Conservation (phyloP, 2,329 filamentous ascomycete species). For the Aspergillus eucalypticola region DNA sequence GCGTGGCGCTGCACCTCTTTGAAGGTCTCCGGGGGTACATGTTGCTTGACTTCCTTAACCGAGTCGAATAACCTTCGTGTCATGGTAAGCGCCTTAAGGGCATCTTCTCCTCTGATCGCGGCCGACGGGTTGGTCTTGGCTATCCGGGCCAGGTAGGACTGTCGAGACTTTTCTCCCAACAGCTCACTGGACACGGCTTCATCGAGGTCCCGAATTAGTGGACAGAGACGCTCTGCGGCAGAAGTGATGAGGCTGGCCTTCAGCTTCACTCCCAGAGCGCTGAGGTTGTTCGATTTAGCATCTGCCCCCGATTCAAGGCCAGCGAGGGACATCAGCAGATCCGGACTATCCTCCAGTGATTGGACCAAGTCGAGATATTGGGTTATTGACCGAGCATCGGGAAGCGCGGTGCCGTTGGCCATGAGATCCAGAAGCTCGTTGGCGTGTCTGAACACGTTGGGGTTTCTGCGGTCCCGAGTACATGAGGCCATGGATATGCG, state of each 20-base stretch:
- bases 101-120: conserved; percentile 15
- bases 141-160: background rate
- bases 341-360: conserved; percentile 28
- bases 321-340: conserved; percentile 30
- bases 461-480: conserved; percentile 73
- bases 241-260: conserved; percentile 25
- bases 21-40: conserved; percentile 22
- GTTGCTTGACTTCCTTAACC: conserved; percentile 24
- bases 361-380: conserved; percentile 33
- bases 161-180: background rate
- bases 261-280: conserved; percentile 28
- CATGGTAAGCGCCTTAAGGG: conserved; percentile 27
- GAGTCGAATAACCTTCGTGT: conserved; percentile 40
- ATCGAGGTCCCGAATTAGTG: conserved; percentile 30
- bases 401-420: conserved; percentile 37
- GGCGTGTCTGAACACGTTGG: conserved; percentile 66
- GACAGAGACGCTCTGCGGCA: conserved; percentile 29
- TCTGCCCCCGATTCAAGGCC: conserved; percentile 26
- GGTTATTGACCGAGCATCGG: conserved; percentile 32
- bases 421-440: conserved; percentile 67
- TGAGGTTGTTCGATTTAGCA: conserved; percentile 18
- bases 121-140: background rate
- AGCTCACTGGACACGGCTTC: conserved; percentile 27
- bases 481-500: conserved; percentile 73
- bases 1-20: conserved; percentile 27